phyloP scores from a whole-genome alignment of 768 basidiomycete genomes.

The Leucocoprinus birnbaumii region DNA sequence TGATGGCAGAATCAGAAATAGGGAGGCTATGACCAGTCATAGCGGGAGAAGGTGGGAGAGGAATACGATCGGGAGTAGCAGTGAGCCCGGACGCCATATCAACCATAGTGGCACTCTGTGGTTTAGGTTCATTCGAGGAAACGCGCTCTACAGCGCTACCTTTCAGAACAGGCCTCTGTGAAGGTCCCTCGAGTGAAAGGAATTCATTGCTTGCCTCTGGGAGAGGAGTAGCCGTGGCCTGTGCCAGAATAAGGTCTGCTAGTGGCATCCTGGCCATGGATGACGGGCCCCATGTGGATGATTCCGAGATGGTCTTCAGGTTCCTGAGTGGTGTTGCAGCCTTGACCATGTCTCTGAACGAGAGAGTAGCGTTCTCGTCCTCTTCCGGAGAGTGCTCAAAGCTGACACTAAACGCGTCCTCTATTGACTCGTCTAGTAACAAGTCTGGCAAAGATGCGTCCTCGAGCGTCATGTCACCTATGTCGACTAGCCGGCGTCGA shows the following conservation, averaged over 20 bases:
- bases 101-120: not conserved
- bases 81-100: not conserved
- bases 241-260: slow-evolving; percentile 29
- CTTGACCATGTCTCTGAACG: slow-evolving; percentile 29
- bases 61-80: not conserved
- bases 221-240: slow-evolving; percentile 24
- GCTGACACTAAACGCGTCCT: slow-evolving; percentile 20
- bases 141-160: not conserved
- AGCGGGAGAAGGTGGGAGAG: slow-evolving; percentile 3
- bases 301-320: slow-evolving; percentile 15
- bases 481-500: slow-evolving; percentile 42
- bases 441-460: slow-evolving; percentile 27
- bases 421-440: slow-evolving; percentile 28
- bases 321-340: slow-evolving; percentile 32
- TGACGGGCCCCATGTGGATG: slow-evolving; percentile 18
- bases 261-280: slow-evolving; percentile 34
- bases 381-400: slow-evolving; percentile 24
- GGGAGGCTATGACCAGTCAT: not conserved
- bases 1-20: no score
- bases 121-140: not conserved
- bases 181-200: not conserved
- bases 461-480: slow-evolving; percentile 46
- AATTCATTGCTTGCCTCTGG: not conserved
- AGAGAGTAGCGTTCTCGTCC: slow-evolving; percentile 36
- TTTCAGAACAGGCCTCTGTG: not conserved